phyloP scores from a whole-genome alignment of 2,329 filamentous ascomycete species.

The Blumeria hordei region DNA sequence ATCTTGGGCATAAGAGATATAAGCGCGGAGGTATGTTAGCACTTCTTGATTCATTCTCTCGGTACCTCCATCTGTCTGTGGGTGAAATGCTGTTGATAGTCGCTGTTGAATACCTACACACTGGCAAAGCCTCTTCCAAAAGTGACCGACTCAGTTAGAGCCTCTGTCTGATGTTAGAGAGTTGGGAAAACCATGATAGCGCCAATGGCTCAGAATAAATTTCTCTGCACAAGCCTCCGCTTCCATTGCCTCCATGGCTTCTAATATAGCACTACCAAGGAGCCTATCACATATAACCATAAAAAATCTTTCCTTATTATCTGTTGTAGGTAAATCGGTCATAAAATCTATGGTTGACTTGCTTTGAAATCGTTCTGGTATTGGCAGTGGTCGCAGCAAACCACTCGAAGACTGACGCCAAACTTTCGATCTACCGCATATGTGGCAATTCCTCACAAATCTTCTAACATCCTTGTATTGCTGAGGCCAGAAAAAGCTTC shows the following conservation, averaged over 20 bases:
- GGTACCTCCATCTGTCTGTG: background rate
- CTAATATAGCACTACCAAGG: background rate
- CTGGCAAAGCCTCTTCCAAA: background rate
- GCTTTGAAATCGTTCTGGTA: background rate
- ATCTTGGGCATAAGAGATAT: constrained; percentile 3
- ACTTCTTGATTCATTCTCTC: constrained; percentile 3
- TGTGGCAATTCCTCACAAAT: background rate
- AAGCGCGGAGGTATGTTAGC: constrained; percentile 2
- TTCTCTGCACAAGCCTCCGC: background rate
- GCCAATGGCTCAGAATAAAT: background rate
- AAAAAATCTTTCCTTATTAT: background rate
- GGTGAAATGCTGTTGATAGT: background rate
- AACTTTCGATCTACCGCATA: no score
- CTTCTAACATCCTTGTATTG: background rate
- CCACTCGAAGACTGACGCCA: background rate
- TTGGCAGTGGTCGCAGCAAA: background rate
- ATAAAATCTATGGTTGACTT: no score
- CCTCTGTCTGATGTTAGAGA: background rate
- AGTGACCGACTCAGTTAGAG: background rate
- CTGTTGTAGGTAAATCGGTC: background rate
- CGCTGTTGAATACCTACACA: background rate
- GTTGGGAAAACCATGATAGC: background rate
- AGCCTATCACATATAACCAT: background rate
- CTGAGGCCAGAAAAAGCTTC: background rate
- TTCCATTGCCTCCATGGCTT: background rate